A percentile compares a stretch with the other conserved stretches of the same genome.
Evolutionary conservation across 2,329 filamentous ascomycete genomes (phyloP).

Genomic region (Phaeoacremonium minimum): DNA sequence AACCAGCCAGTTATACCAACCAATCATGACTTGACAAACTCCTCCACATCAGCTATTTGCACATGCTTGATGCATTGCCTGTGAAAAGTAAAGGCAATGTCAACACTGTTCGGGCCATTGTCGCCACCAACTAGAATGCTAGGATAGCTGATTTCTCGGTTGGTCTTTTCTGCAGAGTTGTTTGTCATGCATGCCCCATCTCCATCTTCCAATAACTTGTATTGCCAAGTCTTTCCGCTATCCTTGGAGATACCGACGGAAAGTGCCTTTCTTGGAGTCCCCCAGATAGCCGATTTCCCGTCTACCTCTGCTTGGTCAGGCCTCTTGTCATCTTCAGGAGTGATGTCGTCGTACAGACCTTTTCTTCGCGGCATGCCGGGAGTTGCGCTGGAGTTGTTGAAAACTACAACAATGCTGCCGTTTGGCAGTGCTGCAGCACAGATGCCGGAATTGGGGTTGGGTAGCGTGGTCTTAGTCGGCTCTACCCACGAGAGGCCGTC

Average conservation of each 20-base stretch:
- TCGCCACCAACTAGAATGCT: constrained; percentile 27
- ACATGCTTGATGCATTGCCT: constrained; percentile 36
- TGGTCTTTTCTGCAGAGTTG: constrained; percentile 32
- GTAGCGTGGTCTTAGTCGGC: constrained; percentile 26
- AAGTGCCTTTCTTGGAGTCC: constrained; percentile 29
- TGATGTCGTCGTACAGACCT: constrained; percentile 40
- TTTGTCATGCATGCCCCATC: constrained; percentile 42
- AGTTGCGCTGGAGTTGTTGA: constrained; percentile 31
- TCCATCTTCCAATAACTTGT: constrained; percentile 33
- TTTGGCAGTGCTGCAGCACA: constrained; percentile 30
- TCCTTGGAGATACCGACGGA: constrained; percentile 29
- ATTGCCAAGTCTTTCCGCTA: constrained; percentile 28
- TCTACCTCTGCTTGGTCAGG: constrained; percentile 28
- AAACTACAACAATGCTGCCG: constrained; percentile 29
- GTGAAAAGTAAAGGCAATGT: constrained; percentile 37
- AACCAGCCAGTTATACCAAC: too few species aligned
- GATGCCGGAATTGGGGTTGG: constrained; percentile 39
- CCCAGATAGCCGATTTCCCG: constrained; percentile 36
- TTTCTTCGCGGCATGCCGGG: constrained; percentile 25
- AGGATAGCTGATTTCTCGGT: constrained; percentile 37
- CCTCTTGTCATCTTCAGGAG: constrained; percentile 30
- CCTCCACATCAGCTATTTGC: constrained; percentile 18
- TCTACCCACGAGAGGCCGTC: constrained; percentile 32
- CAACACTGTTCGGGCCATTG: constrained; percentile 16
- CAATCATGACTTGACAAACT: too few species aligned